Evolutionary conservation across 1,284 basidiomycete genomes (phyloP), one percentile per base, ranked within the genome.

Genomic region (Malassezia pachydermatis): DNA sequence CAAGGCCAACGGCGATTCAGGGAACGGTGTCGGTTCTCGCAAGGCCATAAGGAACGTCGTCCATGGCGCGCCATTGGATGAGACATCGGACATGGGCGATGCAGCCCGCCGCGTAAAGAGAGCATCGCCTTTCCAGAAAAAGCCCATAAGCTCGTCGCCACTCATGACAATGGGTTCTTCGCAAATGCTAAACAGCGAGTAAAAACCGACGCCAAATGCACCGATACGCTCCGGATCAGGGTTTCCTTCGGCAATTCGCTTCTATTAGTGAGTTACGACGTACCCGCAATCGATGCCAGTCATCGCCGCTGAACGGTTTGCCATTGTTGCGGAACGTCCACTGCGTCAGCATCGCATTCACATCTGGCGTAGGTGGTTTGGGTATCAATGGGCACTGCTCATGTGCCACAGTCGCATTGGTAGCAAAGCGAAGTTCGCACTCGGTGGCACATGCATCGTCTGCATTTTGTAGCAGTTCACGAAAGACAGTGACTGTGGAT

Each of bases 131-230:
- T 89, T 90, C 89, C 89, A 98, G 70, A 94, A 86, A 72, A 98
- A 96, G 2, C 84, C 85, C 88, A 94, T 94, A 41, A 75, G 62
- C 39, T 87, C 80, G 42, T 79, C 79, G 67, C 86, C 89, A 14
- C 86, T 89, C 9, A 82, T 84, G 8, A 96, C 90, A 64, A 92
- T 86, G 0, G 92, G 92, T 58, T 88, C 84, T 56, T 96, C 90
- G 52, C 57, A 63, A 13, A 76, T 73, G 41, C 72, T 74, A 63
- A 76, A 78, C 14, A 78, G 67, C 5, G 74, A 75, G 63, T 77
- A 77, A 67, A 76, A 76, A 39, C 76, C 76, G 22, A 77, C 77
- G 28, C 76, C 76, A 57, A 70, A 69, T 1, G 67, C 60, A 17
- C 76, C 76, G 44, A 77, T 76, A 57, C 76, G 75, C 49, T 75